Evolutionary conservation across 2,329 filamentous ascomycete genomes (phyloP).

Genomic region (Elsinoe batatas): DNA sequence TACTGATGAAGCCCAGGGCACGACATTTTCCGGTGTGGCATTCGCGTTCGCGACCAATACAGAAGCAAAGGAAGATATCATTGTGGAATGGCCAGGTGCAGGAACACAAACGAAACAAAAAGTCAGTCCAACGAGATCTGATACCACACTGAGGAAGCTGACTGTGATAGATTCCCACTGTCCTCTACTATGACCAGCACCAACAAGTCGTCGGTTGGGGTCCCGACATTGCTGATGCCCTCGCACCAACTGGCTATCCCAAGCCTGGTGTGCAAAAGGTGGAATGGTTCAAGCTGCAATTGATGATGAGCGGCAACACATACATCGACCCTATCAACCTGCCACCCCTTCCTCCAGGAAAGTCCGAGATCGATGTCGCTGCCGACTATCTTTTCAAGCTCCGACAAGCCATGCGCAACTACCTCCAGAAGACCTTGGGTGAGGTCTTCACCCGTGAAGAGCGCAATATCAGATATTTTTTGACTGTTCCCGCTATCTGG

Average conservation of each 20-base stretch:
- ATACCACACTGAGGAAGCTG: slow-evolving; percentile 10
- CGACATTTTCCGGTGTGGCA: slow-evolving; percentile 93
- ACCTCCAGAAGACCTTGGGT: slow-evolving; percentile 89
- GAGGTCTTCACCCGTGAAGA: slow-evolving; percentile 98
- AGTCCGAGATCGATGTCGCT: slow-evolving; percentile 98
- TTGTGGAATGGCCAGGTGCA: slow-evolving; percentile 96
- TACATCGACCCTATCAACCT: slow-evolving; percentile 99
- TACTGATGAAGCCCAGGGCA: slow-evolving; percentile 51
- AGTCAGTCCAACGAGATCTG: slow-evolving; percentile 41
- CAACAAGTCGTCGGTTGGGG: slow-evolving; percentile 99
- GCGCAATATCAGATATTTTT: slow-evolving; percentile 93
- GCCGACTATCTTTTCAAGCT: slow-evolving; percentile 98
- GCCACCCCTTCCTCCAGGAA: slow-evolving; percentile 89
- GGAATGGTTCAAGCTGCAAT: slow-evolving; percentile 98
- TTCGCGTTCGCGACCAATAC: slow-evolving; percentile 92
- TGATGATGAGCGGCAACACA: slow-evolving; percentile 97
- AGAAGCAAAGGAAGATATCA: slow-evolving; percentile 96
- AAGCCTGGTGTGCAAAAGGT: slow-evolving; percentile 98
- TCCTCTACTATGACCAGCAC: slow-evolving; percentile 99
- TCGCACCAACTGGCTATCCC: slow-evolving; percentile 92
- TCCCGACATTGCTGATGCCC: slow-evolving; percentile 91
- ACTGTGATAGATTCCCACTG: slow-evolving; percentile 71
- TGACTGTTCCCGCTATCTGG: slow-evolving; percentile 99
- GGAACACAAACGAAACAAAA: slow-evolving; percentile 98
- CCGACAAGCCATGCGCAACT: slow-evolving; percentile 89